These are phyloP conservation scores for Camellia granthamiana DNA, from an alignment of 148 eudicot genomes.

Conservation along the genomic window DNA sequence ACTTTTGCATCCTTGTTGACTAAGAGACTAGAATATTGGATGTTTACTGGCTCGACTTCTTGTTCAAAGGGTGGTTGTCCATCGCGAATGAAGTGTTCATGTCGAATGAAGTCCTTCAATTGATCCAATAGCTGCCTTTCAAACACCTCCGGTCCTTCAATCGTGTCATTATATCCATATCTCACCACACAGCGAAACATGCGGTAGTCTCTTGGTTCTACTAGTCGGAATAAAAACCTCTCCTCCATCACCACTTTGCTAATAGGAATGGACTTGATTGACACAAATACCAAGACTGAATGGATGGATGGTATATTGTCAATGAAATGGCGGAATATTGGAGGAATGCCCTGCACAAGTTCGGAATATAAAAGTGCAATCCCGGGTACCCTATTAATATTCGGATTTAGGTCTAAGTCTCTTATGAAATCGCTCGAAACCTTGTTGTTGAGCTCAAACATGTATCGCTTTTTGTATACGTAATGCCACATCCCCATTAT, in stretches of 20 bases:
- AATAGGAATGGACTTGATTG: constrained; percentile 44
- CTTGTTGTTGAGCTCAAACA: too few species aligned
- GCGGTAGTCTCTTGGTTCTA: constrained; percentile 32
- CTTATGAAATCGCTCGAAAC: constrained; percentile 28
- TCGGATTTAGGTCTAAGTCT: constrained; percentile 29
- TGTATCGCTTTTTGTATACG: too few species aligned
- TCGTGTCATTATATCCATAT: constrained; percentile 49
- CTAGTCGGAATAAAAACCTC: constrained; percentile 45
- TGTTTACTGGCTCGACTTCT: neutral
- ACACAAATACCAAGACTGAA: constrained; percentile 40
- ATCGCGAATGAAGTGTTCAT: constrained; percentile 28
- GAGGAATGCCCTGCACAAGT: constrained; percentile 62
- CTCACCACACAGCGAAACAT: constrained; percentile 54
- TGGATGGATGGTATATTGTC: constrained; percentile 48
- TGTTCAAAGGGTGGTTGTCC: neutral
- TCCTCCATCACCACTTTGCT: constrained; percentile 39
- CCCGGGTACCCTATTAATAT: constrained; percentile 39
- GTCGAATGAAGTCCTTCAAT: constrained; percentile 40
- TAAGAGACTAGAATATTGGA: too few species aligned
- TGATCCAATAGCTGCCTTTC: constrained; percentile 32
- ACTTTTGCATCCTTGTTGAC: too few species aligned
- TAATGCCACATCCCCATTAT: too few species aligned
- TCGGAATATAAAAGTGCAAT: constrained; percentile 52
- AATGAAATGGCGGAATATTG: constrained; percentile 47
- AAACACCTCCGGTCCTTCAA: constrained; percentile 36